Evolutionary conservation across 495 filamentous ascomycete genomes (phyloP), one percentile per base, ranked within the genome.

Genomic region (Gamarada debralockiae): DNA sequence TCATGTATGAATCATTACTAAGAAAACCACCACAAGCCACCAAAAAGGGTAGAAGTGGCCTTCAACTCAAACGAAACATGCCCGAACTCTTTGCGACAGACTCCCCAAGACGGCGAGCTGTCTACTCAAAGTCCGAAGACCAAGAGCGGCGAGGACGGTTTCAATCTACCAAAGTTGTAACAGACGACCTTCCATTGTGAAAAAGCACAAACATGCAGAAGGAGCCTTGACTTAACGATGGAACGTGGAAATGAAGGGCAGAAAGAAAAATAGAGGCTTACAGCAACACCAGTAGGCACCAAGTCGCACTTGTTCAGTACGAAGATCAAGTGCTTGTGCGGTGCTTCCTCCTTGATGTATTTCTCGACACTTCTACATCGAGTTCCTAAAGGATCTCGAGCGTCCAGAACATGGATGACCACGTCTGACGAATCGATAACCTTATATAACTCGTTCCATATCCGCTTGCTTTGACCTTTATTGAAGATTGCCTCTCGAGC

Each of bases 381-480:
- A 31, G 92, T 97, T 14, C 92, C 90, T 4, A 90, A 68, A 13
- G 92, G 92, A 71, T 97, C 92, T 67, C 92, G 80, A 27, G 92
- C 89, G 71, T 97, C 92, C 3, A 97, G 69, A n/a, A 95, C 87
- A 60, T 97, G 92, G 25, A 97, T 85, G 25, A 97, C 81, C 21
- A 97, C 90, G 65, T 97, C 92, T n/a, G 90, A 92, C 7, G 90
- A 92, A 69, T 96, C 90, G 22, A 97, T 90, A 62, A 96, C 90
- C 71, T 98, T 96, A 73, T 92, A 96, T n/a, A 98, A 69, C 61
- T 98, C 93, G 68, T 97, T 97, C 91, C 91, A 97, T 59, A 98
- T 98, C 43, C 93, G 77, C 69, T 93, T 95, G 57, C 83, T 88
- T 66, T 95, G 89, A 14, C 93, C 93, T 73, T 98, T 98, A 45